Evolutionary conservation across 176 grass and related monocot genomes (phyloP), one percentile per base, ranked within the genome.

Genomic region (Bonia amplexicaulis): DNA sequence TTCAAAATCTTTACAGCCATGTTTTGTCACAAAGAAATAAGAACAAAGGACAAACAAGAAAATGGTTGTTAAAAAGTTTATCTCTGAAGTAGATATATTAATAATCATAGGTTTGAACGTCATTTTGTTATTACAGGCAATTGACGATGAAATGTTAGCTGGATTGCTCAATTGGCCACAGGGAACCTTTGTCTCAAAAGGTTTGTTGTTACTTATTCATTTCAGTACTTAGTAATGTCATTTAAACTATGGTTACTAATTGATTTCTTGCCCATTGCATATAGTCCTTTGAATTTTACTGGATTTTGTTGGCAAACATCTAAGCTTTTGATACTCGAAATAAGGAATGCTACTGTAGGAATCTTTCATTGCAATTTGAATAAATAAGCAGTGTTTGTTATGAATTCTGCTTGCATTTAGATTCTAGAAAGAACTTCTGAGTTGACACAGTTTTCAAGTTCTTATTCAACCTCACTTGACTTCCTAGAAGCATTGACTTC

Each of bases 61-160:
- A 55, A 72, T 29, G 1, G 49, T n/a, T 52, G 12, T 49, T n/a
- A 35, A 70, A 10, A 70, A 54, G 51, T 46, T 66, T 46, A 26
- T 9, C 23, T 70, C 14, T 37, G 25, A 9, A 37, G 26, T 46
- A 13, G 60, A 46, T 78, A 15, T 77, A 1, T 53, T 86, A 29
- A 82, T 66, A 83, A 59, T 47, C 11, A 48, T 25, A 39, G 19
- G 25, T 47, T 73, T 15, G 1, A 25, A 41, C 12, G 6, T 68
- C 25, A 55, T 48, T 45, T 1, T 39, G 12, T 59, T 59, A 31
- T 52, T 61, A 60, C 89, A 98, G 93, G 96, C 96, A 26, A 98
- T 98, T 92, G 91, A 98, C 79, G 93, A 95, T 29, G 96, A 98
- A 81, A 98, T 95, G 93, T 78, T 98, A 44, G 93, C 88, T 92